phyloP scores from a whole-genome alignment of 768 basidiomycete species.

The Kwoniella sp. region DNA sequence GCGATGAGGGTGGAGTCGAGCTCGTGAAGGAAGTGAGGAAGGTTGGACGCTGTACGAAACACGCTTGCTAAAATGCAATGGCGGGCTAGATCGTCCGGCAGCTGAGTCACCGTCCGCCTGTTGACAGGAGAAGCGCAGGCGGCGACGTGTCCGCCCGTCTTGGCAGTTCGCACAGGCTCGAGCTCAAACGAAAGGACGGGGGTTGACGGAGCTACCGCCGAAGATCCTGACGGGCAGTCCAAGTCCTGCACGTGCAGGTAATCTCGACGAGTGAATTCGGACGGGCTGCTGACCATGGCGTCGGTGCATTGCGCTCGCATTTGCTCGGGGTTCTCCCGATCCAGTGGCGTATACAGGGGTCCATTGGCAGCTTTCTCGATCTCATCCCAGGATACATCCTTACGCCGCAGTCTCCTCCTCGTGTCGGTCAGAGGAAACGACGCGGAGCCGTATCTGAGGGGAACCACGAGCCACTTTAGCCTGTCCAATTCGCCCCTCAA shows the following conservation, averaged over 20 bases:
- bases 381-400: slow-evolving; percentile 35
- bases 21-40: slow-evolving; percentile 22
- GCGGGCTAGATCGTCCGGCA: slow-evolving; percentile 18
- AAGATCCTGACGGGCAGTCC: not conserved
- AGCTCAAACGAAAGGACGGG: slow-evolving; percentile 20
- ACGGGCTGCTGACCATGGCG: slow-evolving; percentile 4
- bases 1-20: slow-evolving; percentile 27
- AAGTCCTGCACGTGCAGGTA: not conserved
- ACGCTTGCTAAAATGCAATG: slow-evolving; percentile 27
- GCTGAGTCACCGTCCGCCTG: not conserved
- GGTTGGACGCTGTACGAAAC: slow-evolving; percentile 20
- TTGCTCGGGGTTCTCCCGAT: not conserved
- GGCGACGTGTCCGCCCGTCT: slow-evolving; percentile 19
- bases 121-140: not conserved
- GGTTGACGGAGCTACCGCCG: slow-evolving; percentile 3
- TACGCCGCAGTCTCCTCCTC: slow-evolving; percentile 1
- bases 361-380: slow-evolving; percentile 10
- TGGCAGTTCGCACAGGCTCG: slow-evolving; percentile 7
- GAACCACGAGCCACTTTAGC: slow-evolving; percentile 26
- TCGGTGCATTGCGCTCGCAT: slow-evolving; percentile 9
- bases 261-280: slow-evolving; percentile 27
- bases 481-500: slow-evolving; percentile 2
- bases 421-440: not conserved
- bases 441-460: slow-evolving; percentile 4
- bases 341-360: slow-evolving; percentile 6